Evolutionary conservation across 306 rosid genomes (phyloP), one percentile per base, ranked within the genome.

Genomic region (Oemleria cerasiformis): DNA sequence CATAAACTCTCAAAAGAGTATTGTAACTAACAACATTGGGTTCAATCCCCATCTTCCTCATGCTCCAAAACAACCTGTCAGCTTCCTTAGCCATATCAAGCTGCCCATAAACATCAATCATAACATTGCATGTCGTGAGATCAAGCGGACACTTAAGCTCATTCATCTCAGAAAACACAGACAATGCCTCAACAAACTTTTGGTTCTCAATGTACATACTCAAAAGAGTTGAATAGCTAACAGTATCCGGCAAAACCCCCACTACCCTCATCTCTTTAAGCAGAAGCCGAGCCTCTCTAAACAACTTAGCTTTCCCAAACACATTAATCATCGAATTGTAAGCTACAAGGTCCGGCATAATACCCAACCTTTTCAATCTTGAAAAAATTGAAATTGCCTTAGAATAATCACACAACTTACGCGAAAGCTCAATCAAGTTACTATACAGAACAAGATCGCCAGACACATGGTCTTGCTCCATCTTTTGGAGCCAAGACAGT

Each of bases 21-120:
- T 93, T 93, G 65, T 88, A 93, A 80, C 94, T 93, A 67, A 93
- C 96, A 34, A 93, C 97, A 71, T 63, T 87, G 14, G 98, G 98
- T 66, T 87, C 89, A 49, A 93, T 76, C 53, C 89, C 98, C 80
- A 90, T 79, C 78, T 91, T 91, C 80, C 90, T 86, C 96, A 93
- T 87, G 77, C 98, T 86, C 98, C 98, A 91, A 74, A 93, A 93
- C 73, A 93, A 81, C 54, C 90, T 72, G 66, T 93, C 98, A 10
- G 97, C 97, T 73, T 91, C 98, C 84, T 87, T 88, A 40, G 84
- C 92, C 98, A 93, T 88, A 56, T 91, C 92, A 69, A 93, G 86
- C 86, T 87, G 98, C 74, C 98, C 98, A 58, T 93, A 93, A 59
- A 88, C 97, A 84, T 93, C 98, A 68, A 93, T 88, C 96, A 93